Evolutionary conservation across 495 filamentous ascomycete genomes (phyloP), one percentile per base, ranked within the genome.

Genomic region (Penicillium antarcticum): DNA sequence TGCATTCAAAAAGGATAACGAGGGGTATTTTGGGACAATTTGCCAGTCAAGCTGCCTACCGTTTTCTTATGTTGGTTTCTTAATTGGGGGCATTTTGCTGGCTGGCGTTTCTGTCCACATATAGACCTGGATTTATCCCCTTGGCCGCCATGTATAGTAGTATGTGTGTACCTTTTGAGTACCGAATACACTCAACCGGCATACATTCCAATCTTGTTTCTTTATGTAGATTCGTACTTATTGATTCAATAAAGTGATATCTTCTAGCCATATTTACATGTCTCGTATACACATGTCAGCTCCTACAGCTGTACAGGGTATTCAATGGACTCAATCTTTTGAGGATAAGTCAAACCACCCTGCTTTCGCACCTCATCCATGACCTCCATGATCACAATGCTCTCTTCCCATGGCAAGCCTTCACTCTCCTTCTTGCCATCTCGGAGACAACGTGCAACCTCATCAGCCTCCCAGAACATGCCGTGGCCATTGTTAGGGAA

Each of bases 391-490:
- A 96, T 91, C 21, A 87, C 81, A 47, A 96, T 78, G 65, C 89
- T 95, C 77, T 97, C 92, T 57, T 86, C 82, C 82, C 80, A 86
- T 9, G 83, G 74, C 73, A 94, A 65, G 9, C 68, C 72, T 48
- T 86, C 81, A 68, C 91, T 91, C 75, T 97, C 84, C 57, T 80
- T 61, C 74, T 84, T 87, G 37, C 90, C 89, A 74, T 96, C 90
- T 41, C 87, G 79, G 52, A 96, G 61, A 63, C 89, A 95, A 18
- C 88, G 76, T 39, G 87, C 91, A 52, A 82, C 87, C 74, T 92
- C 91, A 75, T 97, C 92, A 14, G 92, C 92, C 67, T 96, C 91
- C 87, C 87, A 97, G 72, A 88, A 92, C 89, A 95, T 95, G 18
- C 91, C 92, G 56, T 88, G 83, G 14, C 87, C 90, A 60, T 78